Base-by-base conservation (phyloP, 768 basidiomycete species). In the Phlebiopsis gigantea region DNA sequence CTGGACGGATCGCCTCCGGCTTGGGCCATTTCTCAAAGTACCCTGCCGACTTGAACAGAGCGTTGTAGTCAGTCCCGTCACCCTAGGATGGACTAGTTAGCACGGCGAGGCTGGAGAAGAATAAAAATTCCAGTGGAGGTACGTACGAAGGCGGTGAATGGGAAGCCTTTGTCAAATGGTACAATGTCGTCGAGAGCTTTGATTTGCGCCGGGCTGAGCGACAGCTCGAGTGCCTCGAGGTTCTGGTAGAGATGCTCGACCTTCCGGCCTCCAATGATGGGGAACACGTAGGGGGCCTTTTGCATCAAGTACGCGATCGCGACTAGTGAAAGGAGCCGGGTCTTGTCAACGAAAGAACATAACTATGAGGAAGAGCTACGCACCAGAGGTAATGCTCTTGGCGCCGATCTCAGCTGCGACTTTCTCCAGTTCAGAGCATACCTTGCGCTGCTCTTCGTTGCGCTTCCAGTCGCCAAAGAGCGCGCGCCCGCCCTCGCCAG, bases 281-380 rank as follows among this genome's bases (percentile, higher is more conserved):
- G 79, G 68, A 82, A 81, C 0, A 80, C 78, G 51, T 72, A 80
- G 0, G 77, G 75, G 3, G 76, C 71, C 65, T 82, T 84, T 42
- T 80, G 77, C 68, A 83, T 68, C 8, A 83, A 68, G 57, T 81
- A 82, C 17, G 79, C 78, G 57, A 83, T 77, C 9, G 79, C 79
- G 3, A 81, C 78, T 77, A 44, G 21, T 31, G 10, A 15, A 22
- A 22, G 43, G 34, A 17, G 1, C 15, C 48, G 10, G 22, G 46
- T n/a, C 5, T 15, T 28, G 10, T n/a, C 10, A 17, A 12, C 50
- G 9, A 29, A 12, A 5, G 17, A 9, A 30, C 12, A 26, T n/a
- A 25, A 41, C 22, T 5, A 15, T 5, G n/a, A n/a, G n/a, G n/a
- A n/a, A n/a, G n/a, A 5, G 9, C 3, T 9, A 61, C 71, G 54